Conservation (phyloP, 1,284 basidiomycete species). For the Porodaedalea pini region DNA sequence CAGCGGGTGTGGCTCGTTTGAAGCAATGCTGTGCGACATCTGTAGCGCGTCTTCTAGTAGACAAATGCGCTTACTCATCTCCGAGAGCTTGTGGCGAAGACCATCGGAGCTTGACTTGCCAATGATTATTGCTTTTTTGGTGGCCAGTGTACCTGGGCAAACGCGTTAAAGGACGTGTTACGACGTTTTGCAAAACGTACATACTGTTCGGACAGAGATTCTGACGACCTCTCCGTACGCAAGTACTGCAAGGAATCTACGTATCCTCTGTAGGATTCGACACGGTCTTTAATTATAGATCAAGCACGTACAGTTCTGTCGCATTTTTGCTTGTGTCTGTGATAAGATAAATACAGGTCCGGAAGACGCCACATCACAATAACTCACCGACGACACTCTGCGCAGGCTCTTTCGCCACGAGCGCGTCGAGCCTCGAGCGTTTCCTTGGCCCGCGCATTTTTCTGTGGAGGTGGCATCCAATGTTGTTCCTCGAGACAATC, state of each 20-base stretch:
- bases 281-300: neutral
- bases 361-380: no score
- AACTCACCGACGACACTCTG: slow-evolving; percentile 20
- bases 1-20: slow-evolving; percentile 26
- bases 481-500: no score
- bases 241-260: slow-evolving; percentile 21
- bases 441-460: neutral
- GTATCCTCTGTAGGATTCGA: neutral
- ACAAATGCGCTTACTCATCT: slow-evolving; percentile 23
- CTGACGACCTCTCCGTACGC: slow-evolving; percentile 16
- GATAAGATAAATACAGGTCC: no score
- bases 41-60: slow-evolving; percentile 27
- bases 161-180: neutral
- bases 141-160: slow-evolving; percentile 1
- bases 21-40: slow-evolving; percentile 17
- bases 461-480: neutral
- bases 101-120: slow-evolving; percentile 23
- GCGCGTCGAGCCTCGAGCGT: slow-evolving; percentile 1
- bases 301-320: slow-evolving; percentile 17
- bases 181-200: neutral
- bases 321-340: slow-evolving; percentile 17
- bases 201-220: slow-evolving; percentile 20
- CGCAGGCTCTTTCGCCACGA: slow-evolving; percentile 18
- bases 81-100: slow-evolving; percentile 23
- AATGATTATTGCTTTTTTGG: neutral